These are phyloP conservation scores for Chlamydomonas schloesseri DNA, from an alignment of 139 green algal genomes.

Conservation along the genomic window DNA sequence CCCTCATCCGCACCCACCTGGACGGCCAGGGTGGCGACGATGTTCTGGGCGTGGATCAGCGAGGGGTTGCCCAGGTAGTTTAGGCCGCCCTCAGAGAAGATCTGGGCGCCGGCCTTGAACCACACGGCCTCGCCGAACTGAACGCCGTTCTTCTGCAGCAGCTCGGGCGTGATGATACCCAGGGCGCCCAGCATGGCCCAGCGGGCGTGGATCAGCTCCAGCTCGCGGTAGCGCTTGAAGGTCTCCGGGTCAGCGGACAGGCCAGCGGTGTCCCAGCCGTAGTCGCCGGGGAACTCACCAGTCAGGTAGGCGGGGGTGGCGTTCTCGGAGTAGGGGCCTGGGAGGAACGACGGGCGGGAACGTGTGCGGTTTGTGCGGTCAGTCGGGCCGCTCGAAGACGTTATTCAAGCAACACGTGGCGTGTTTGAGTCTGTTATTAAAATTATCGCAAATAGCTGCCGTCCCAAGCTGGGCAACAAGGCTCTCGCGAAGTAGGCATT, in stretches of 20 bases:
- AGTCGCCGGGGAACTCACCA: slow-evolving; percentile 94
- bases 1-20: too few relatives aligned
- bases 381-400: background rate
- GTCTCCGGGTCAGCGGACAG: slow-evolving; percentile 93
- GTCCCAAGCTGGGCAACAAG: background rate
- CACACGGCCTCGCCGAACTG: slow-evolving; percentile 88
- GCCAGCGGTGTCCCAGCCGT: slow-evolving; percentile 95
- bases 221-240: slow-evolving; percentile 87
- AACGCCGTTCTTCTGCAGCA: slow-evolving; percentile 62
- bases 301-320: slow-evolving; percentile 72
- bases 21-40: too few relatives aligned
- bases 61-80: too few relatives aligned
- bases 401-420: background rate
- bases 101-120: slow-evolving; percentile 97
- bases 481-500: background rate
- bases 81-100: slow-evolving; percentile 93
- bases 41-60: too few relatives aligned
- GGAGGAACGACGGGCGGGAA: background rate
- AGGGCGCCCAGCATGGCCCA: slow-evolving; percentile 97
- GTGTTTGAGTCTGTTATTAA: background rate
- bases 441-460: background rate
- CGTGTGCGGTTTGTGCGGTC: background rate
- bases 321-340: slow-evolving; percentile 37
- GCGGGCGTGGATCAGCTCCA: slow-evolving; percentile 97
- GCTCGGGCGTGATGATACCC: slow-evolving; percentile 77